phyloP scores from a whole-genome alignment of 495 filamentous ascomycete species.

The Xylaria grammica region DNA sequence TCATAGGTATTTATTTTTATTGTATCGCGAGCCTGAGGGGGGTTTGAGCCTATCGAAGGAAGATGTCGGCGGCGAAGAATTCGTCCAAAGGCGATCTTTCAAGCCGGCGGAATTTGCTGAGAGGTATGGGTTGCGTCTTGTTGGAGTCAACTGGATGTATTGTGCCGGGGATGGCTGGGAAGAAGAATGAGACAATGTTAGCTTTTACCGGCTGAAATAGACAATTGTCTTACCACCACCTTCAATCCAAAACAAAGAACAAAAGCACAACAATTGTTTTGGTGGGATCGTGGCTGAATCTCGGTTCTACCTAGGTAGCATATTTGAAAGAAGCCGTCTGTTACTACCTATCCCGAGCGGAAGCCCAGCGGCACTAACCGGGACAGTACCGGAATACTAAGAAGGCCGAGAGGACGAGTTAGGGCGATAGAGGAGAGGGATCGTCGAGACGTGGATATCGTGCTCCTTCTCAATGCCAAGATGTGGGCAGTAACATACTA shows the following conservation, averaged over 20 bases:
- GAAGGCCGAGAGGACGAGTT: too few species aligned
- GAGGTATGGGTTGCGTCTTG: conserved; percentile 30
- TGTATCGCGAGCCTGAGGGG: conserved; percentile 30
- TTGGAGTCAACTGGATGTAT: conserved; percentile 36
- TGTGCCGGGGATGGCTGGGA: conserved; percentile 36
- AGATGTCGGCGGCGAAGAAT: conserved; percentile 38
- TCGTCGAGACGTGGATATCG: conserved; percentile 26
- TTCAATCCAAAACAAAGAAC: neutral
- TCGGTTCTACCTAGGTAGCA: neutral
- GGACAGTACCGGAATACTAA: too few species aligned
- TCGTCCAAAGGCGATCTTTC: conserved; percentile 34
- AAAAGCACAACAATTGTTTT: too few species aligned
- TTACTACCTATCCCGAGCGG: too few species aligned
- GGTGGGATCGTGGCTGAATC: neutral
- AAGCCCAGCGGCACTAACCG: too few species aligned
- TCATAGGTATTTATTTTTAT: conserved; percentile 36
- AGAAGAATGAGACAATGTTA: conserved; percentile 19
- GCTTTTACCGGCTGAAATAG: neutral
- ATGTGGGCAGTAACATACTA: too few species aligned
- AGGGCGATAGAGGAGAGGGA: conserved; percentile 25
- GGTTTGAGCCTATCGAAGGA: conserved; percentile 22
- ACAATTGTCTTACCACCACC: neutral
- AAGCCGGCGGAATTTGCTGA: conserved; percentile 29
- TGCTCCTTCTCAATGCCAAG: conserved; percentile 35
- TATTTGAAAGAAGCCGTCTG: neutral